These are phyloP conservation scores for Oryza meridionalis DNA, from an alignment of 176 grass and related monocot species.

Conservation along the genomic window DNA sequence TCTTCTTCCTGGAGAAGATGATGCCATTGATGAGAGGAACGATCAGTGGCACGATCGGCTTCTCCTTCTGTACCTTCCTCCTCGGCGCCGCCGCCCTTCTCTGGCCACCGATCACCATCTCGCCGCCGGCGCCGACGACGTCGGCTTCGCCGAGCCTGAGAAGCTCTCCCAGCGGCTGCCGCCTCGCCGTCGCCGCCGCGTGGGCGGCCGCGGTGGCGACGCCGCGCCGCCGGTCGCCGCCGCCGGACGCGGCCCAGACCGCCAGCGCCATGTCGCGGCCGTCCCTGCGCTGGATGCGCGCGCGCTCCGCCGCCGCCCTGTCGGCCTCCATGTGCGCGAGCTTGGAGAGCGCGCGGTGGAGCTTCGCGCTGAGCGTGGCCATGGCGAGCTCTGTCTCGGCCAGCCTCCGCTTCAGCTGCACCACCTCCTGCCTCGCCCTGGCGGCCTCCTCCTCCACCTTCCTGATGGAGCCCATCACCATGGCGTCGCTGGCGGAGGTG, in stretches of 20 bases:
- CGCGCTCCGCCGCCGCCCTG: slow-evolving; percentile 50
- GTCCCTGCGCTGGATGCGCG: slow-evolving; percentile 31
- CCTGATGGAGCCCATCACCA: slow-evolving; percentile 56
- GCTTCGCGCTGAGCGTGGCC: slow-evolving; percentile 71
- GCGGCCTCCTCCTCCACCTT: slow-evolving; percentile 67
- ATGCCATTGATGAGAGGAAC: slow-evolving; percentile 52
- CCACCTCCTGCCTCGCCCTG: slow-evolving; percentile 64
- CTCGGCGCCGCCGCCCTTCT: not conserved
- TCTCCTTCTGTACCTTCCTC: slow-evolving; percentile 68
- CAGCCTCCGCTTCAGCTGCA: slow-evolving; percentile 68
- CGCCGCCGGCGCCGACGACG: slow-evolving; percentile 24
- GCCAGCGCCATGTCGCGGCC: slow-evolving; percentile 20
- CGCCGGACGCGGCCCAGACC: slow-evolving; percentile 22
- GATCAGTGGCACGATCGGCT: slow-evolving; percentile 72
- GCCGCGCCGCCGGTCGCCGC: slow-evolving; percentile 1
- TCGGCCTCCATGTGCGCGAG: slow-evolving; percentile 67
- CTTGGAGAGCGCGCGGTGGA: slow-evolving; percentile 63
- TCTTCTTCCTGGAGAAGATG: slow-evolving; percentile 64
- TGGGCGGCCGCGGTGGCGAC: no score
- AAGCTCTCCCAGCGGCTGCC: slow-evolving; percentile 44
- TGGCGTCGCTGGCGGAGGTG: slow-evolving; percentile 6
- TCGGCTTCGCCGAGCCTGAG: slow-evolving; percentile 53
- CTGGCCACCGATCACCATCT: not conserved
- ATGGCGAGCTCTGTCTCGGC: slow-evolving; percentile 62
- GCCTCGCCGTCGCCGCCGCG: not conserved